A percentile compares a stretch with the other conserved stretches of the same genome.
Conservation (phyloP, 1,284 basidiomycete genomes). For the Boletus semigastroideus region DNA sequence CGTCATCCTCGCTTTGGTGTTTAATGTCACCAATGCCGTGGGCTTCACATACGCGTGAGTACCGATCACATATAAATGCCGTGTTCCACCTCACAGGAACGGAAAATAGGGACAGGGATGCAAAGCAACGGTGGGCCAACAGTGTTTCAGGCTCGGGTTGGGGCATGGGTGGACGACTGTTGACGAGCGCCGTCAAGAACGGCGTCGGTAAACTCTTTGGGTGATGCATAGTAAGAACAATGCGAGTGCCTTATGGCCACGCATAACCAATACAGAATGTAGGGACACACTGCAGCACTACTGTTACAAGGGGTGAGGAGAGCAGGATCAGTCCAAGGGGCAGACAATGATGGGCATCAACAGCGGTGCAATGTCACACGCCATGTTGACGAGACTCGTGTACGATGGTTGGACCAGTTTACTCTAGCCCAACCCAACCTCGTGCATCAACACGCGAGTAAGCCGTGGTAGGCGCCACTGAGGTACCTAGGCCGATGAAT, state of each 20-base stretch:
- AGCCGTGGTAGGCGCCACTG: constrained; percentile 76
- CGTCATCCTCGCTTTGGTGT: constrained; percentile 83
- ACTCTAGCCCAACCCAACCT: constrained; percentile 65
- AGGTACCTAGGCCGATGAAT: constrained; percentile 65
- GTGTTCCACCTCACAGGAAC: constrained; percentile 10
- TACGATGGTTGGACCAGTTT: constrained; percentile 15
- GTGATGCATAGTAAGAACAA: constrained; percentile 15
- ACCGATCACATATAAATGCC: constrained; percentile 8
- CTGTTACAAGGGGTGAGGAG: constrained; percentile 29
- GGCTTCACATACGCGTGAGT: constrained; percentile 90
- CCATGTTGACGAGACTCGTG: constrained; percentile 10
- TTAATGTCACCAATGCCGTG: constrained; percentile 89
- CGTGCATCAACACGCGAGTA: constrained; percentile 79
- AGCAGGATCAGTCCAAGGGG: constrained; percentile 23
- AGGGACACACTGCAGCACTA: constrained; percentile 24
- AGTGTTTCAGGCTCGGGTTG: constrained; percentile 62
- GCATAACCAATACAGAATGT: constrained; percentile 6
- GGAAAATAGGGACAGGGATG: constrained; percentile 74
- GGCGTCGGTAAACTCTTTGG: constrained; percentile 77
- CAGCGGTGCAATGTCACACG: constrained; percentile 9
- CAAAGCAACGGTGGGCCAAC: constrained; percentile 82
- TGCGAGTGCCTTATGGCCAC: constrained; percentile 4
- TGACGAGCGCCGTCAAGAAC: constrained; percentile 78
- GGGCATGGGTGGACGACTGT: constrained; percentile 77
- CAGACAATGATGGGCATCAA: constrained; percentile 6